Base-by-base conservation (phyloP, 148 eudicot species). In the Arbutus unedo region DNA sequence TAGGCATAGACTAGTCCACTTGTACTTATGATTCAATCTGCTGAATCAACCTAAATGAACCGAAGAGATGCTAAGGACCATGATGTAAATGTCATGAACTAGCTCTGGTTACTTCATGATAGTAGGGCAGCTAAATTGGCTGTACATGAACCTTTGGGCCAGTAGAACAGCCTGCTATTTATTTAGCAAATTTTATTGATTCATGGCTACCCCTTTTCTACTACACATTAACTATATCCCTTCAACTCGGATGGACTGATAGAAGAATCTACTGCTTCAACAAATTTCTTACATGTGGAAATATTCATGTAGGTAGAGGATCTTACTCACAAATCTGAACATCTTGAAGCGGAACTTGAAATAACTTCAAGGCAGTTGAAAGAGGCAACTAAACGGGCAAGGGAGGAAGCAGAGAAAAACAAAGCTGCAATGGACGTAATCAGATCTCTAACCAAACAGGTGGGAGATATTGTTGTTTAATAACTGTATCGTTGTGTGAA, bases 391-490 rank as follows among this genome's bases (percentile, higher is more conserved):
- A 82, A 85, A 79, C 55, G 81, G 55, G 93, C 91, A n/a, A 87
- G 87, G 78, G 90, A 88, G 64, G 93, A 92, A 85, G 85, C 87
- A 72, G 91, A 89, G 38, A 92, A 89, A 89, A 88, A 90, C 89
- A 89, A 87, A 85, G 98, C 90, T 78, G 97, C 93, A n/a, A 89
- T 90, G 84, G 93, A 92, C 86, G 92, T 90, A 79, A 92, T 93
- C 79, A 92, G 85, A 83, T 93, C 93, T n/a, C 92, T 92, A 75
- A 90, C 90, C 25, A 87, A 71, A 64, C 92, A 93, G 88, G 98
- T 92, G 82, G 89, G 83, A 48, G 59, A 53, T 59, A 68, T 45
- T 60, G 5, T 25, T 47, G 31, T 77, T 85, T 73, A 79, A 49
- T 41, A 31, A 49, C 9, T 81, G 48, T 8, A 31, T 70, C 19